These are phyloP conservation scores for Tolypocladium endophyticum DNA, from an alignment of 2,329 filamentous ascomycete species.

Conservation along the genomic window DNA sequence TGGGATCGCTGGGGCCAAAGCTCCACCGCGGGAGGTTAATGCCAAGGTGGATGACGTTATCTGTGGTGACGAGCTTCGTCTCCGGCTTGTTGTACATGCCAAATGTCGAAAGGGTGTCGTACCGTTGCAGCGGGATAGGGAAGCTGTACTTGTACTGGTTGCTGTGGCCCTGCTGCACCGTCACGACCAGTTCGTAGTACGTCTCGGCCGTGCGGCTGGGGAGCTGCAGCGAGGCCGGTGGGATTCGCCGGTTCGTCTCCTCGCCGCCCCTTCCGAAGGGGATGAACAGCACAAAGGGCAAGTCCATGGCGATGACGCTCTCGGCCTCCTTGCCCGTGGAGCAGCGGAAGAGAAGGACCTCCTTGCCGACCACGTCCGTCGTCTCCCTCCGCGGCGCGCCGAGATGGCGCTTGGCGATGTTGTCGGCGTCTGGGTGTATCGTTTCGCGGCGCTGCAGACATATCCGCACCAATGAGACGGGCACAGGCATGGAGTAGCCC, in stretches of 20 bases:
- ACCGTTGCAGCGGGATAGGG: constrained; percentile 80
- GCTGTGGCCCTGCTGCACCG: constrained; percentile 79
- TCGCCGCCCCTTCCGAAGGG: constrained; percentile 86
- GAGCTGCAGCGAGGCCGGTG: constrained; percentile 82
- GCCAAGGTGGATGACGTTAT: constrained; percentile 83
- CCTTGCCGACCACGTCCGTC: constrained; percentile 87
- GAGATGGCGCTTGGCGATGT: constrained; percentile 82
- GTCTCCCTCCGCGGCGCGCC: constrained; percentile 85
- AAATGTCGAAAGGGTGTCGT: constrained; percentile 95
- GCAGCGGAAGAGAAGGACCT: constrained; percentile 85
- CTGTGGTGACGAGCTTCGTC: constrained; percentile 71
- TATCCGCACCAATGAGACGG: constrained; percentile 87
- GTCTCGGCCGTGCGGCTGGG: constrained; percentile 93
- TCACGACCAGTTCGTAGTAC: constrained; percentile 92
- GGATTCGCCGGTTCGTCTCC: constrained; percentile 80
- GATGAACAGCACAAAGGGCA: constrained; percentile 95
- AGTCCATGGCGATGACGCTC: constrained; percentile 86
- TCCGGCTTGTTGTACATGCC: constrained; percentile 99
- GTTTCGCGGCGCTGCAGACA: constrained; percentile 88
- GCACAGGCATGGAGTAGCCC: constrained; percentile 80
- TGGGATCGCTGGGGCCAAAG: constrained; percentile 88
- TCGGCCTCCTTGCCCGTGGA: constrained; percentile 75
- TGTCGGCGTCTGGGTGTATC: constrained; percentile 93
- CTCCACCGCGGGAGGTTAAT: constrained; percentile 94
- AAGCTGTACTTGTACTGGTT: constrained; percentile 87